Conservation (phyloP, 371 early-diverging fungal species). For the Neoconidiobolus thromboides region DNA sequence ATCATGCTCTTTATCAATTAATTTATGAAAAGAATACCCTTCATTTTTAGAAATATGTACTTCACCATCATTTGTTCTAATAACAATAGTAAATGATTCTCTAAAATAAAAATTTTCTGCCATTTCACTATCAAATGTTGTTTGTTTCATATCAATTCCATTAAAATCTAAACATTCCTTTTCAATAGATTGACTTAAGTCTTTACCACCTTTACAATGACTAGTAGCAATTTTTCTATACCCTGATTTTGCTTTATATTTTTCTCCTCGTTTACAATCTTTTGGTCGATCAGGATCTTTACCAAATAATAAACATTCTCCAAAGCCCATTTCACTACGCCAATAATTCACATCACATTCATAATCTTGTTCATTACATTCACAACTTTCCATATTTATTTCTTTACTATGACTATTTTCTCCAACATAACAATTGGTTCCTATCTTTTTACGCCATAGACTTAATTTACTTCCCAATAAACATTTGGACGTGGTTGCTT, state of each 20-base stretch:
- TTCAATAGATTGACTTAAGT: conserved; percentile 30
- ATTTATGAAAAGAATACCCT: conserved; percentile 46
- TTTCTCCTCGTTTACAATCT: conserved; percentile 25
- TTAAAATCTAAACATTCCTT: conserved; percentile 24
- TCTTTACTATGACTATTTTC: conserved; percentile 37
- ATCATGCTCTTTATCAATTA: conserved; percentile 10
- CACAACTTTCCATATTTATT: conserved; percentile 24
- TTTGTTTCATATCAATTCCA: conserved; percentile 8
- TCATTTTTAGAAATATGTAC: conserved; percentile 51
- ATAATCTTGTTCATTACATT: conserved; percentile 50
- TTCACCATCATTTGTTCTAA: conserved; percentile 28
- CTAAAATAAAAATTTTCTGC: conserved; percentile 44
- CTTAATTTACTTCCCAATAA: conserved; percentile 30
- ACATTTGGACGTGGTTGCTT: conserved; percentile 10
- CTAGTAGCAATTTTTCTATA: conserved; percentile 38
- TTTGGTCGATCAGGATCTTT: conserved; percentile 45
- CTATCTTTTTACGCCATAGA: conserved; percentile 63
- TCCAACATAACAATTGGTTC: conserved; percentile 46
- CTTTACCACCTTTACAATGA: conserved; percentile 40
- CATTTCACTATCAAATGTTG: conserved; percentile 23
- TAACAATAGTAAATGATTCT: conserved; percentile 28
- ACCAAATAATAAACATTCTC: conserved; percentile 39
- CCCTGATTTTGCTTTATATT: conserved; percentile 45
- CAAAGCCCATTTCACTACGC: conserved; percentile 24
- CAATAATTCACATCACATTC: conserved; percentile 69